Base-by-base conservation (phyloP, 108 stramenopile genomes). In the Skeletonema potamos region DNA sequence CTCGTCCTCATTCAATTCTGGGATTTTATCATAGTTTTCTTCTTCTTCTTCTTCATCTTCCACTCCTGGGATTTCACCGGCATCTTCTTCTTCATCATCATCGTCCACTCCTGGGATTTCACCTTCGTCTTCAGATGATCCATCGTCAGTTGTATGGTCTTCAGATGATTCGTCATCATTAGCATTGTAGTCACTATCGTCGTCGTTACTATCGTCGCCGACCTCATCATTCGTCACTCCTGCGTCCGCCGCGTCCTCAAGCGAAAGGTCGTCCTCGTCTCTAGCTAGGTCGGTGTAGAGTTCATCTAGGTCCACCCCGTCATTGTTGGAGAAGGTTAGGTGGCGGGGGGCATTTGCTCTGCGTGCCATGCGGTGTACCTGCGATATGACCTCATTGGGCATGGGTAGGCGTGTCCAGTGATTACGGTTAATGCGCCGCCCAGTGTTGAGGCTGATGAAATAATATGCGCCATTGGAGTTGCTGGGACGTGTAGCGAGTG, bases 141-240 rank as follows among this genome's bases (percentile, higher is more conserved):
- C 34, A 6, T 36, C 34, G 34, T 3, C 6, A 36, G n/a, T n/a
- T n/a, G n/a, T n/a, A 92, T 67, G 41, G 78, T 99, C 98, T 4
- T 94, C 96, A 41, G 85, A 48, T 61, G 85, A 83, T 62, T 95
- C 97, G 70, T 98, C 98, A 8, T 84, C 73, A n/a, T 64, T 82
- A 4, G 90, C 91, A 61, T 86, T 86, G 11, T 96, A 67, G 15
- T 44, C 12, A 44, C 4, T 3, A 1, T 44, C 44, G 3, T 44
- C 44, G 12, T 44, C 44, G 4, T 44, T 4, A n/a, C n/a, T 18
- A 18, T 44, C 44, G 34, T 34, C 34, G 34, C 6, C 7, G 34
- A 6, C 34, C 4, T 34, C 34, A 34, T 34, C 34, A 34, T 34
- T 34, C n/a, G n/a, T n/a, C 44, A 44, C 44, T 44, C 44, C 44